Base-by-base conservation (phyloP, 2,329 filamentous ascomycete genomes). In the Calonectria henricotiae region DNA sequence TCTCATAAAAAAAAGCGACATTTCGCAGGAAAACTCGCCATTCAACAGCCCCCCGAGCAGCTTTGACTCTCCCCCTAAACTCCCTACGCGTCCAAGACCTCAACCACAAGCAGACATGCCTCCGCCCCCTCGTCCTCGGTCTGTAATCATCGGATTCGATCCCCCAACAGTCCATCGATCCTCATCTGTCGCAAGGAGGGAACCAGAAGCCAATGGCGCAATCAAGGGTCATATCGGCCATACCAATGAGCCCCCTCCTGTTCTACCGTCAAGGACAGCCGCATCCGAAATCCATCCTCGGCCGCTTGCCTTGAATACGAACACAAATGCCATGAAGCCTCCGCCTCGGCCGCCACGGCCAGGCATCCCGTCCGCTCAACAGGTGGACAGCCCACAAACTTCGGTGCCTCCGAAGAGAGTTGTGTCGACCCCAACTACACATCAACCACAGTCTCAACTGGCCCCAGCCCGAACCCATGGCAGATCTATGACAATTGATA, bases 21-120 rank as follows among this genome's bases (percentile, higher is more conserved):
- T 80, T 5, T 73, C 76, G 0, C 80, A 85, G 71, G 83, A 85
- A 77, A 79, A 91, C 0, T 98, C 96, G 1, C 95, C 96, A 0
- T 98, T 98, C 79, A 95, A 87, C 77, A 98, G 94, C 41, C 95
- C 95, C 20, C 94, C 95, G 0, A 91, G 90, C 75, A 96, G 92
- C 78, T 89, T 89, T 5, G 90, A 88, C 65, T 80, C 85, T 0
- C 86, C 86, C 8, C 87, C 88, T 1, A 83, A 82, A 66, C 84
- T 88, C 51, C 87, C 84, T 20, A 84, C 80, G 7, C 83, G 88
- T 13, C 87, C 87, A 54, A 87, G 88, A 35, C 89, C 88, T 2
- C 78, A 76, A 11, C 73, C 72, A 0, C 75, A 77, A 6, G 76
- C 69, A 35, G 76, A 78, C 25, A 70, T 67, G 4, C 67, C 72